Base-by-base conservation (phyloP, 2,329 filamentous ascomycete species). In the Pyrenophora seminiperda region DNA sequence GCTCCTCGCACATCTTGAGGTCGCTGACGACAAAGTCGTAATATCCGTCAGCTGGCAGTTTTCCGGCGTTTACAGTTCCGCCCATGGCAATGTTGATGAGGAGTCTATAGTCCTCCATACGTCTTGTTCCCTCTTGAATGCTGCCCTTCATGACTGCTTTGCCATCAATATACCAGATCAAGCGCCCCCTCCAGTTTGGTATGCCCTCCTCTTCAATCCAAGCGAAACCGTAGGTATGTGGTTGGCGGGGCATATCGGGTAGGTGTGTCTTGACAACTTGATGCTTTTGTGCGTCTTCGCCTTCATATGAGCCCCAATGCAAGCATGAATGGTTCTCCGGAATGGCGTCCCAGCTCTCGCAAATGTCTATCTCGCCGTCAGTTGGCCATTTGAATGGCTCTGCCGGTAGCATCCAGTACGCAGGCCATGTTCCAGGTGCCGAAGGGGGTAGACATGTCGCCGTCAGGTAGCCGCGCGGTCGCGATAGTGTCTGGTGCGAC, bases 41-140 rank as follows among this genome's bases (percentile, higher is more conserved):
- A 17, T 72, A 67, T 0, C 83, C 83, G 55, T 84, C 77, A 0
- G 59, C 66, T 0, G 83, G 83, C 11, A 74, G 68, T 60, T 75
- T 76, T 0, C 81, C 81, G 13, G 76, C 68, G 56, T 81, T 84
- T 4, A 85, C 82, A 50, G 81, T 83, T 0, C 83, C 83, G 0
- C 83, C 83, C 79, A 85, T 84, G 1, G 83, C 83, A n/a, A 85
- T 75, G 50, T 85, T 85, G 14, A 85, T 75, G 51, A 85, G 67
- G 7, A 85, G 70, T 14, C 77, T 77, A 70, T 78, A 84, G 19
- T 85, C 82, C 47, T 79, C 77, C 68, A 85, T 76, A 5, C 78
- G 75, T 10, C 83, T 71, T 2, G 80, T 83, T 0, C 81, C 81
- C 1, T 63, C 58, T 0, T 83, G 83, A 18, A 83, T 79, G 2